Conservation (phyloP, 208 protist genomes). For the Acanthamoeba culbertsoni region DNA sequence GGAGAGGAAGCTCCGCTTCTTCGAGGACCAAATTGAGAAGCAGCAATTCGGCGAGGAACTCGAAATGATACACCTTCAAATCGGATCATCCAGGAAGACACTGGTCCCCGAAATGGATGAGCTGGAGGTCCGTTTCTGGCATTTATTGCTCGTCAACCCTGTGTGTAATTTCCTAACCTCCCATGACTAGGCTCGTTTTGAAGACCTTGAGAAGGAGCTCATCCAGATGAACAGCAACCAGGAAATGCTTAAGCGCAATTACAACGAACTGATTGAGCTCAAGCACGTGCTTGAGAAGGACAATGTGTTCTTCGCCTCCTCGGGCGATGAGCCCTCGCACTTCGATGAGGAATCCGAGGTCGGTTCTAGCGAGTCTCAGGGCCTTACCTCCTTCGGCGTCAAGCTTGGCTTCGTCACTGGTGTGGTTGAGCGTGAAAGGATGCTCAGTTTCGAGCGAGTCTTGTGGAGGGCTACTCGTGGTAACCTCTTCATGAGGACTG, state of each 20-base stretch:
- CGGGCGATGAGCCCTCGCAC: background rate
- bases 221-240: slow-evolving; percentile 88
- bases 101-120: slow-evolving; percentile 73
- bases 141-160: background rate
- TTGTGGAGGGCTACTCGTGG: slow-evolving; percentile 95
- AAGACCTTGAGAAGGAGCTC: slow-evolving; percentile 89
- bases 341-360: background rate
- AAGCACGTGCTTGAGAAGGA: slow-evolving; percentile 79
- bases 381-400: slow-evolving; percentile 1
- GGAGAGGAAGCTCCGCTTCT: slow-evolving; percentile 93
- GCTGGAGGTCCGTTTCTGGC: slow-evolving; percentile 57
- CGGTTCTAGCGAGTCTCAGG: background rate
- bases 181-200: slow-evolving; percentile 24
- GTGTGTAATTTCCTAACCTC: background rate
- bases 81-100: background rate
- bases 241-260: slow-evolving; percentile 79
- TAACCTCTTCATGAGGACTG: slow-evolving; percentile 93
- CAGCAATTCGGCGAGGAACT: background rate
- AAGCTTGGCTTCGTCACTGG: slow-evolving; percentile 91
- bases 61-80: background rate
- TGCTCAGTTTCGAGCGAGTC: slow-evolving; percentile 91
- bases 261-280: slow-evolving; percentile 84
- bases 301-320: slow-evolving; percentile 79
- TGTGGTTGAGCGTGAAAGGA: slow-evolving; percentile 90
- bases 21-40: slow-evolving; percentile 90